Percentiles rank a stretch among this genome's conserved stretches.
These are phyloP conservation scores for Chaetomiaceae sp. DNA, from an alignment of 2,329 filamentous ascomycete species.

Conservation along the genomic window DNA sequence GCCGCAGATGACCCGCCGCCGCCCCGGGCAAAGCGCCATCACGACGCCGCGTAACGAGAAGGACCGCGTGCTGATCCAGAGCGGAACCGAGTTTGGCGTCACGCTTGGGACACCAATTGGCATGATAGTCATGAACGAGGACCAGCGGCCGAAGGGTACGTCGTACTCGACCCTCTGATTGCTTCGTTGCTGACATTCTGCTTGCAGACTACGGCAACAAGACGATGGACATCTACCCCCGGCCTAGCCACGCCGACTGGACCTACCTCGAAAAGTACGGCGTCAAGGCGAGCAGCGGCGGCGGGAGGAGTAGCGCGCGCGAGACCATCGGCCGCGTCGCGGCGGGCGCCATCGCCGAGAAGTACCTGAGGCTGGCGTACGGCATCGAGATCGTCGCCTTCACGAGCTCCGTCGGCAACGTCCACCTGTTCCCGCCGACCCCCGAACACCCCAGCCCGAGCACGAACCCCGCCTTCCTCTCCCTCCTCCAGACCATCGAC, in stretches of 20 bases:
- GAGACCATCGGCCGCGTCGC: constrained; percentile 94
- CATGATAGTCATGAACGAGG: constrained; percentile 84
- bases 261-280: constrained; percentile 98
- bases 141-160: constrained; percentile 69
- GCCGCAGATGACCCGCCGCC: constrained; percentile 85
- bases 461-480: constrained; percentile 74
- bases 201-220: constrained; percentile 71
- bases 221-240: constrained; percentile 88
- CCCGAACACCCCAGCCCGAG: constrained; percentile 62
- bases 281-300: constrained; percentile 83
- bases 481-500: constrained; percentile 66
- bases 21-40: constrained; percentile 83
- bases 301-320: constrained; percentile 84
- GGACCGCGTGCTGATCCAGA: constrained; percentile 87
- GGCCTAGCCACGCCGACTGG: constrained; percentile 92
- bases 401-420: constrained; percentile 76
- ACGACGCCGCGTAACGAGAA: constrained; percentile 92
- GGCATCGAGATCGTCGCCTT: constrained; percentile 90
- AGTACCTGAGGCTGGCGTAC: constrained; percentile 77
- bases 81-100: constrained; percentile 83
- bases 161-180: no score
- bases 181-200: neutral
- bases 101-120: constrained; percentile 89
- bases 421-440: constrained; percentile 71
- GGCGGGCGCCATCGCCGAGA: constrained; percentile 87